Evolutionary conservation across 2,329 filamentous ascomycete species (phyloP), one percentile per base, ranked within the genome.

Genomic region (Fusarium vanettenii): DNA sequence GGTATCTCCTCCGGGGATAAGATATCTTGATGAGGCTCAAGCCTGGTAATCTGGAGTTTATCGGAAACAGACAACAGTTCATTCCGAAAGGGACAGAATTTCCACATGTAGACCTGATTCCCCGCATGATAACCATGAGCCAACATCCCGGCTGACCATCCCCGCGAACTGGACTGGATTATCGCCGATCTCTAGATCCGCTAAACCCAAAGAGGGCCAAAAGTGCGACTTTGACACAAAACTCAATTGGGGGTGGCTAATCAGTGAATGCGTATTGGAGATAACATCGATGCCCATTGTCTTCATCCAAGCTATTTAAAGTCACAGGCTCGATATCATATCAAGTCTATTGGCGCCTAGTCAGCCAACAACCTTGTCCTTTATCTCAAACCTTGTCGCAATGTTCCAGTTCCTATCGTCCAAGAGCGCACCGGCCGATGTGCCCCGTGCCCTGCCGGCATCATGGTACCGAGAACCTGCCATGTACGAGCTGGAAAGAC

Each of bases 401-500:
- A 60, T 60, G 59, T 60, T 60, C 18, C 59, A 60, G 20, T 60
- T 60, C 59, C 35, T 60, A 14, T 50, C 45, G 16, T 45, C 59
- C 8, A 41, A 60, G 25, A 60, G 27, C 5, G 29, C 27, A 6
- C 37, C 39, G 4, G 9, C 39, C 6, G 59, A 61, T 10, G 59
- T 48, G 29, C n/a, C 67, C 2, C 48, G 64, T 7, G 56, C 67
- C 1, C 56, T 69, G 1, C 45, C 64, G 0, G 67, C 67, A 6
- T 69, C 67, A 1, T 69, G 67, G 67, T 69, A 69, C 7, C 56
- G 67, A 1, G 35, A 39, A 3, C 55, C 41, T 10, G 67, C 60
- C n/a, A 63, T 69, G 31, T 69, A 62, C 2, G 55, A 69, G 8
- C 37, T 69, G 3, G 67, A 69, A 18, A 27, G 67, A 22, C 67